phyloP scores from a whole-genome alignment of 2,329 filamentous ascomycete species.

The Ophiostoma novo-ulmi region DNA sequence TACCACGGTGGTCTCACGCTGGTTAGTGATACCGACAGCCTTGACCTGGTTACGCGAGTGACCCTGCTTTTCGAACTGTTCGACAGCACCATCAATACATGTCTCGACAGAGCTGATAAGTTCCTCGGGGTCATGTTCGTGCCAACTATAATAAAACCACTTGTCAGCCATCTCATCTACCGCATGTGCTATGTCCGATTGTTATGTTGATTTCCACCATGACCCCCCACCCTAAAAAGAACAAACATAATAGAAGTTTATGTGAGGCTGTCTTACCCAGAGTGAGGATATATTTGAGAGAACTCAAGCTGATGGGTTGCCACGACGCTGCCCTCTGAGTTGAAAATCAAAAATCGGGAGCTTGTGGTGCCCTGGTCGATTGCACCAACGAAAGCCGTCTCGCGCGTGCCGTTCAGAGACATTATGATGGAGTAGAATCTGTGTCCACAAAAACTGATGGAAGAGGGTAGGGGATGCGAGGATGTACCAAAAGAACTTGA shows the following conservation, averaged over 20 bases:
- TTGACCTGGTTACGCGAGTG: slow-evolving; percentile 64
- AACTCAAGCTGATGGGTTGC: slow-evolving; percentile 84
- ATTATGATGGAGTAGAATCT: slow-evolving; percentile 10
- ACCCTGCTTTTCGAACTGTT: slow-evolving; percentile 64
- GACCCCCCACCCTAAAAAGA: neutral
- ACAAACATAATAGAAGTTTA: neutral
- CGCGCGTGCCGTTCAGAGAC: slow-evolving; percentile 27
- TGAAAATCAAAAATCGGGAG: slow-evolving; percentile 84
- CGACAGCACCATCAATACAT: slow-evolving; percentile 73
- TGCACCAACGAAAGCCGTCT: slow-evolving; percentile 68
- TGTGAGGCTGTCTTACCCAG: slow-evolving; percentile 59
- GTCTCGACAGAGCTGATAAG: slow-evolving; percentile 68
- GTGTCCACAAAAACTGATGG: neutral
- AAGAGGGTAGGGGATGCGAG: neutral
- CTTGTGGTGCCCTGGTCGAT: slow-evolving; percentile 91
- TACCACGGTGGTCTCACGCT: slow-evolving; percentile 80
- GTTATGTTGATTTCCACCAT: no score
- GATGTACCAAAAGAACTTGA: slow-evolving; percentile 7
- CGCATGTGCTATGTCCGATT: neutral
- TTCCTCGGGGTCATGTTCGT: slow-evolving; percentile 79
- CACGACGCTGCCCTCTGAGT: slow-evolving; percentile 68
- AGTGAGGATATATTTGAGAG: slow-evolving; percentile 74
- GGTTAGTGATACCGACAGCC: slow-evolving; percentile 80
- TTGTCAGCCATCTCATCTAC: neutral
- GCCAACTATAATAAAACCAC: slow-evolving; percentile 57